Evolutionary conservation across 164 flowering plant genomes (phyloP).

Genomic region (Kalanchoe fedtschenkoi): DNA sequence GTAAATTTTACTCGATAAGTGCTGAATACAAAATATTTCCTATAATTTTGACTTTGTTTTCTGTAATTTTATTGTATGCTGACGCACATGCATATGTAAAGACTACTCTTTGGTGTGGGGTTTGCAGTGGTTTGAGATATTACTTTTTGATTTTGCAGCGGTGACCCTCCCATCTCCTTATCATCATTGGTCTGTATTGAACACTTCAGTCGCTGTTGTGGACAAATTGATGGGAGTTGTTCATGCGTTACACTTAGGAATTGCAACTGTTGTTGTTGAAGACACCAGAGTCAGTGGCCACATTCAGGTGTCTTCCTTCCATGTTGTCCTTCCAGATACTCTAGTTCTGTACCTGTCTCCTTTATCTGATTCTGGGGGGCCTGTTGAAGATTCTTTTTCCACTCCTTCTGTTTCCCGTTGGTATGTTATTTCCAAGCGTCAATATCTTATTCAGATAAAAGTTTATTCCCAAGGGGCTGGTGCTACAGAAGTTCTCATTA

Average conservation of each 20-base stretch:
- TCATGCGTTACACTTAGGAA: constrained; percentile 51
- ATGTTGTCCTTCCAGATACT: constrained; percentile 72
- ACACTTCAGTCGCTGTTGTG: constrained; percentile 67
- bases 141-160: constrained; percentile 26
- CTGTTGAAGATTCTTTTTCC: constrained; percentile 38
- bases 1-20: background rate
- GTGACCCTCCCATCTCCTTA: constrained; percentile 69
- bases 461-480: constrained; percentile 51
- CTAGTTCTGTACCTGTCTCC: constrained; percentile 48
- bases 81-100: background rate
- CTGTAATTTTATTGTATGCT: background rate
- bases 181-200: constrained; percentile 62
- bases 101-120: background rate
- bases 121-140: background rate
- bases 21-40: no score
- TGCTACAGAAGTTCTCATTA: constrained; percentile 56
- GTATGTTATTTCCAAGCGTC: constrained; percentile 56
- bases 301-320: constrained; percentile 60
- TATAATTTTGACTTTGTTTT: no score
- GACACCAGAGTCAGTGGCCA: constrained; percentile 85
- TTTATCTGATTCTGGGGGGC: constrained; percentile 39
- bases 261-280: constrained; percentile 57
- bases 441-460: constrained; percentile 60
- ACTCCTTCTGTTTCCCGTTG: constrained; percentile 44
- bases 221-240: constrained; percentile 46